Evolutionary conservation across 192 early-diverging fungal species (phyloP).

Genomic region (Funneliformis mosseae): DNA sequence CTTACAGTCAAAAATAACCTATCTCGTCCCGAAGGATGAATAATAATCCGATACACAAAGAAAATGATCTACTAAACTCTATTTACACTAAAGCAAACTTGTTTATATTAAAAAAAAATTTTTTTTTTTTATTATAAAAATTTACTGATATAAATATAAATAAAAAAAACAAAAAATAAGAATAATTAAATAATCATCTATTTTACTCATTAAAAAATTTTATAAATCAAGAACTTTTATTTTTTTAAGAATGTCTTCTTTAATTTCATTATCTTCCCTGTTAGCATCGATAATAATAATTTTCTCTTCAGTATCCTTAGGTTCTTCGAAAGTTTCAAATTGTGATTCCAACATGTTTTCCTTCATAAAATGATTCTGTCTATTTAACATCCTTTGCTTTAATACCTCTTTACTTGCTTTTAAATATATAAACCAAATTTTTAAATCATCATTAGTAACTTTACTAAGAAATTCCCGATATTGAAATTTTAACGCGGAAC

Average conservation of each 20-base stretch:
- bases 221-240: background rate
- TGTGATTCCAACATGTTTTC: slow-evolving; percentile 8
- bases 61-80: no score
- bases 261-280: background rate
- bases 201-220: no score
- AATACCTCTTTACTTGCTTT: slow-evolving; percentile 21
- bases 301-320: slow-evolving; percentile 14
- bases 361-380: slow-evolving; percentile 31
- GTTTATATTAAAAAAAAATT: no score
- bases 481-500: slow-evolving; percentile 31
- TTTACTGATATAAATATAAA: no score
- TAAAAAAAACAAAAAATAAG: no score
- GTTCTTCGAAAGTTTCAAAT: slow-evolving; percentile 20
- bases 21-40: no score
- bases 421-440: slow-evolving; percentile 33
- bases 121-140: no score
- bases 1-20: no score
- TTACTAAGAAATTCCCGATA: slow-evolving; percentile 33
- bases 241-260: background rate
- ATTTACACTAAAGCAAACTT: no score
- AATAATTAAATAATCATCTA: no score
- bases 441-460: background rate
- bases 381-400: slow-evolving; percentile 4
- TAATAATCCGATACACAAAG: no score
- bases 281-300: slow-evolving; percentile 1